Conservation (phyloP, 2,329 filamentous ascomycete genomes). For the Zarea fungicola region DNA sequence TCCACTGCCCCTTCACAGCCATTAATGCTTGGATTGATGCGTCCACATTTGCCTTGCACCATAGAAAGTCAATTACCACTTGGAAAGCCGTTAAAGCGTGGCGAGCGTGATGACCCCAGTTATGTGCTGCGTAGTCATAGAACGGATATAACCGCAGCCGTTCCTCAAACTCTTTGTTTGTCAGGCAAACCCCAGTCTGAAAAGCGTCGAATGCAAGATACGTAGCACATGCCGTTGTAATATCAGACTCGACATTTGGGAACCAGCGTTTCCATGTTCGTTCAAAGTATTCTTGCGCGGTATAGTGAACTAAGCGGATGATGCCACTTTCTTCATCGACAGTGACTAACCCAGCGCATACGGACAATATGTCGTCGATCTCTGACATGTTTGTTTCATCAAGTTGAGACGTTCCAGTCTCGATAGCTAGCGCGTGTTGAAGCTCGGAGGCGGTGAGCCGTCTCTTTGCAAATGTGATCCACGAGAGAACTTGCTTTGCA, state of each 20-base stretch:
- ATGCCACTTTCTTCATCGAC: conserved; percentile 30
- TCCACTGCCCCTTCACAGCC: not conserved
- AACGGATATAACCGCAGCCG: conserved; percentile 4
- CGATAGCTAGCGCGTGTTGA: conserved; percentile 34
- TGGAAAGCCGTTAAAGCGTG: not conserved
- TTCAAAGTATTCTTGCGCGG: conserved; percentile 3
- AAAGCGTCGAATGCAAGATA: not conserved
- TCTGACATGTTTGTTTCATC: conserved; percentile 29
- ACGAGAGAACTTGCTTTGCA: conserved; percentile 32
- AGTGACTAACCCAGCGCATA: conserved; percentile 35
- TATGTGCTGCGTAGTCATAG: conserved; percentile 12
- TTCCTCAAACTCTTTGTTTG: not conserved
- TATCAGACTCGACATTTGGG: not conserved
- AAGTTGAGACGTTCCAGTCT: conserved; percentile 20
- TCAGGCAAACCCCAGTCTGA: not conserved
- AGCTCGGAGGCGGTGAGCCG: conserved; percentile 30
- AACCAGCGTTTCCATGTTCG: not conserved
- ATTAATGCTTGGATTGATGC: too few relatives aligned
- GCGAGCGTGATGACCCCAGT: conserved; percentile 15
- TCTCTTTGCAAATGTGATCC: conserved; percentile 32
- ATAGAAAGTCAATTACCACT: too few relatives aligned
- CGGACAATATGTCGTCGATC: conserved; percentile 27
- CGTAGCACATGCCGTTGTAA: not conserved
- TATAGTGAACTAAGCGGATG: conserved; percentile 29
- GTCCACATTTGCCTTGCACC: too few relatives aligned